A percentile compares a stretch with the other conserved stretches of the same genome.
phyloP scores from a whole-genome alignment of 225 moss, liverwort and hornwort genomes.

The Marchantia paleacea region DNA sequence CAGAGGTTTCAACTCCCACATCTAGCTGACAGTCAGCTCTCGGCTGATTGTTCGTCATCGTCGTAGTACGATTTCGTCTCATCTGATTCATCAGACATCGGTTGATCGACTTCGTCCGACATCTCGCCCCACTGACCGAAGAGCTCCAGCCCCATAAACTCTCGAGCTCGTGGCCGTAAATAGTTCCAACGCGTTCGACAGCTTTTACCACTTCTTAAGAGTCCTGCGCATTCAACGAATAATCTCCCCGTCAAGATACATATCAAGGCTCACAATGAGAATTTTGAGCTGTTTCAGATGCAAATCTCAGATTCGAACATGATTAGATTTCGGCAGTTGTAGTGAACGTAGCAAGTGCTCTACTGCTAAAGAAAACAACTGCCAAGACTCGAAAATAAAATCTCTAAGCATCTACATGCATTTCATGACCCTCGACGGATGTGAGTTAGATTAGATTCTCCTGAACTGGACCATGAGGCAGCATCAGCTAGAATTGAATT shows the following conservation, averaged over 20 bases:
- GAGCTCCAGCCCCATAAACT: conserved; percentile 28
- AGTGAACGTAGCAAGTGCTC: no score
- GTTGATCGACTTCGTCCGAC: conserved; percentile 32
- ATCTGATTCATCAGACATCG: conserved; percentile 15
- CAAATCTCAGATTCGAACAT: no score
- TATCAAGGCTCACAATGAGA: background rate
- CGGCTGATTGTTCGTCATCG: conserved; percentile 24
- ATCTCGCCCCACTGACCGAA: conserved; percentile 30
- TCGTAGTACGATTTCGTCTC: conserved; percentile 27
- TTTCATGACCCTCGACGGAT: no score
- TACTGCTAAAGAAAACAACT: no score
- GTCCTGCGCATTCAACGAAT: conserved; percentile 12
- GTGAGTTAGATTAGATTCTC: no score
- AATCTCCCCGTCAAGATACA: background rate
- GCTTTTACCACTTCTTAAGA: conserved; percentile 26
- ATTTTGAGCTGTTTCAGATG: no score
- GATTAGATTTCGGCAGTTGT: no score
- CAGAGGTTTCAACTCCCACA: conserved; percentile 5
- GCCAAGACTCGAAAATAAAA: no score
- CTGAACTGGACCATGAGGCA: no score
- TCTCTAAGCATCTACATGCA: no score
- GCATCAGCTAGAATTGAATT: no score
- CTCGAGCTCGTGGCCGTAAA: conserved; percentile 23
- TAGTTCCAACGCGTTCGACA: conserved; percentile 31
- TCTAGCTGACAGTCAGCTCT: conserved; percentile 18